Evolutionary conservation across 805 yeast genomes (phyloP), one percentile per base, ranked within the genome.

Genomic region (Danielia oregonensis): DNA sequence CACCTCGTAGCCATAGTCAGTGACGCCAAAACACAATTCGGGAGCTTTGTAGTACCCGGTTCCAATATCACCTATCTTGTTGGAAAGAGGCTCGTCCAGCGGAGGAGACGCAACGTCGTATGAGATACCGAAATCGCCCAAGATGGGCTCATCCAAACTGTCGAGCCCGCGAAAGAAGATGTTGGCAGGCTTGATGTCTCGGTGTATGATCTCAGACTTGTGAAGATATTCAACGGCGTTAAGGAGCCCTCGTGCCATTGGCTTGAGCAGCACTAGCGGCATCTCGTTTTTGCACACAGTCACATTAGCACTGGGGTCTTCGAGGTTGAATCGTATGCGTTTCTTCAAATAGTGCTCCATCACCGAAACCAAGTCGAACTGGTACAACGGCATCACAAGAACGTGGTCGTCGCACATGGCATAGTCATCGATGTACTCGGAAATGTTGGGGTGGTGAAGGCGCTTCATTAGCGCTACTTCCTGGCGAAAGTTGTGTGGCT

Each of bases 21-120:
- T 42, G n/a, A 73, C 57, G 0, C 86, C 84, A 32, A 83, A 70
- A 26, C 85, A 61, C 30, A 82, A 58, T 49, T 86, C 95, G 0
- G 94, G 91, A 0, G 93, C 79, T 40, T 82, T 78, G 57, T 76
- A 86, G 22, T 68, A 66, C 1, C 81, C 79, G 0, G 89, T 80
- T 14, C 82, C 70, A 4, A 86, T 79, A 43, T 76, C 84, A n/a
- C 72, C 65, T 37, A 70, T 64, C 44, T 70, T 63, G 5, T 56
- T 52, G 1, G 47, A 39, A 32, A 73, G 71, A 7, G 9, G 22
- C 24, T 86, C 79, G 24, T 55, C 60, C 10, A 39, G 21, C 2
- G 49, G 46, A 6, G 44, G 34, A 24, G 21, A 29, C 9, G 14
- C 26, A 15, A 34, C 17, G 23, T 61, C 54, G 43, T 62, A 64